A percentile compares a stretch with the other conserved stretches of the same genome.
These are phyloP conservation scores for Meripilus lineatus DNA, from an alignment of 1,284 basidiomycete species.

Conservation along the genomic window DNA sequence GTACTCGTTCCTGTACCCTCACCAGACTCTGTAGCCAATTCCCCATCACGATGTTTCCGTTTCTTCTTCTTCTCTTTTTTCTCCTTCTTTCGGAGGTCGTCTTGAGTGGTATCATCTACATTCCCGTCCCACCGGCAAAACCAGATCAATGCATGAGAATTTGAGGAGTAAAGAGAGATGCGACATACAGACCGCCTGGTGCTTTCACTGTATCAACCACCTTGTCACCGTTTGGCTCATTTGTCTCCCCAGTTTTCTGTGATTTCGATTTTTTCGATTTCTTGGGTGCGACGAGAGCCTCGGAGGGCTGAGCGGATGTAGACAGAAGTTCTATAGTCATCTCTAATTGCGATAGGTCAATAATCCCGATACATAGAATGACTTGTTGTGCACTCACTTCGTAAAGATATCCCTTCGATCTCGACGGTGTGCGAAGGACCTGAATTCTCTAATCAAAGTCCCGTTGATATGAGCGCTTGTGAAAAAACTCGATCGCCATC, in stretches of 20 bases:
- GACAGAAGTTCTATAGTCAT: conserved; percentile 1
- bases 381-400: too few species aligned
- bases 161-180: too few species aligned
- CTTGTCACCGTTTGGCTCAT: too few species aligned
- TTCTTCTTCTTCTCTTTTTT: conserved; percentile 27
- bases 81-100: conserved; percentile 19
- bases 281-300: too few species aligned
- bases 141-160: not conserved
- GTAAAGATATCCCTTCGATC: too few species aligned
- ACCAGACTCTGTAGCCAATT: not conserved
- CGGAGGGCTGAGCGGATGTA: not conserved
- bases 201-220: too few species aligned
- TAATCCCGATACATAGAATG: not conserved
- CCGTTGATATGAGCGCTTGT: too few species aligned
- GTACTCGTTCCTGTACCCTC: too few species aligned
- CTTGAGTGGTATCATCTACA: not conserved
- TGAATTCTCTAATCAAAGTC: too few species aligned
- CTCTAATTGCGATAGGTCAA: not conserved
- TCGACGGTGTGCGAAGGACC: too few species aligned
- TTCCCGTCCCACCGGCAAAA: conserved; percentile 1
- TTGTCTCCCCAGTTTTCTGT: conserved; percentile 9
- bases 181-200: conserved; percentile 25
- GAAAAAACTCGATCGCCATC: too few species aligned
- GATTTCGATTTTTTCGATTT: conserved; percentile 20
- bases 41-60: conserved; percentile 5